Percentiles rank a stretch among this genome's conserved stretches.
These are phyloP conservation scores for Alloteropsis angusta DNA, from an alignment of 202 grass and related monocot species.

Conservation along the genomic window DNA sequence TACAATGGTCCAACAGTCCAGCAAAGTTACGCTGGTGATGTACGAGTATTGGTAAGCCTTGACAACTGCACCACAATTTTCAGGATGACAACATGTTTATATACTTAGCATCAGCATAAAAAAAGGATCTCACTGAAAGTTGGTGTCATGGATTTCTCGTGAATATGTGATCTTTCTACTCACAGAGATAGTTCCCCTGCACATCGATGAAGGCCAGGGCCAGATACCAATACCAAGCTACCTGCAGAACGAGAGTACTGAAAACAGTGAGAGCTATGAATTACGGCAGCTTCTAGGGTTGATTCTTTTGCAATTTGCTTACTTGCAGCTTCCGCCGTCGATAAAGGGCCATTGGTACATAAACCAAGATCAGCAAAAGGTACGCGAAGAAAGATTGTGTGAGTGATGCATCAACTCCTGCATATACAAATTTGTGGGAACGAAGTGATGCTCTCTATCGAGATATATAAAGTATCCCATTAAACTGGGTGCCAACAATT, in stretches of 20 bases:
- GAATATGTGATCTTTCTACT: not conserved
- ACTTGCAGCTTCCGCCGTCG: constrained; percentile 44
- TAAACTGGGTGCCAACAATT: too few species aligned
- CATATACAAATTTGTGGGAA: not conserved
- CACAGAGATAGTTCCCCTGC: constrained; percentile 70
- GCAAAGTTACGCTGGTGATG: constrained; percentile 64
- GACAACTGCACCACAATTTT: constrained; percentile 38
- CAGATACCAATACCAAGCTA: constrained; percentile 84
- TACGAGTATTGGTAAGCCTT: constrained; percentile 88
- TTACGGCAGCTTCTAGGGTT: not conserved
- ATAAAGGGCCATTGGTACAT: constrained; percentile 42
- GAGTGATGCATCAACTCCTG: constrained; percentile 64
- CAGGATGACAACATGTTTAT: not conserved
- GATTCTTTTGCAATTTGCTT: constrained; percentile 4
- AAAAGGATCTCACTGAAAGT: not conserved
- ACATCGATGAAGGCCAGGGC: constrained; percentile 63
- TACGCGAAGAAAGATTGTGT: constrained; percentile 74
- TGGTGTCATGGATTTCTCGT: too few species aligned
- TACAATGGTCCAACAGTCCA: constrained; percentile 78
- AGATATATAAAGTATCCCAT: not conserved
- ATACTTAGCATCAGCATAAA: not conserved
- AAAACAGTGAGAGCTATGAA: not conserved
- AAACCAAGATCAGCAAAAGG: constrained; percentile 44
- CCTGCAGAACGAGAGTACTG: constrained; percentile 35
- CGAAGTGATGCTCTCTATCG: not conserved